A percentile compares a stretch with the other conserved stretches of the same genome.
Evolutionary conservation across 257 asterid species (phyloP).

Genomic region (Scutellaria barbata): DNA sequence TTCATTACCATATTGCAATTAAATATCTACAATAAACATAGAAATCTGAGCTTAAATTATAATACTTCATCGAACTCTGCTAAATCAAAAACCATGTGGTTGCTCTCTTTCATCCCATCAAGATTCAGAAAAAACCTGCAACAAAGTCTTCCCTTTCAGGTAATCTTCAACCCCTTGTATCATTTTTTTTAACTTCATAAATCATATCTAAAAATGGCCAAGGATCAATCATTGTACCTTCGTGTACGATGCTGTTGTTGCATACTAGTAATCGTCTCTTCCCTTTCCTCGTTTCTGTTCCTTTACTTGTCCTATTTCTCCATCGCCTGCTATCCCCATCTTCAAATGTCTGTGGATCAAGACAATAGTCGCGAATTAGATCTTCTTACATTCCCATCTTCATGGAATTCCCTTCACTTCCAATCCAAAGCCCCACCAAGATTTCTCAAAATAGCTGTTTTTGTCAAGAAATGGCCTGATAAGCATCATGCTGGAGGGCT

Average conservation of each 20-base stretch:
- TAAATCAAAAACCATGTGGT: slow-evolving; percentile 23
- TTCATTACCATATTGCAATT: background rate
- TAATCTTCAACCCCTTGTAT: background rate
- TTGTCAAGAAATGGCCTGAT: slow-evolving; percentile 80
- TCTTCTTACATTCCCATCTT: slow-evolving; percentile 50
- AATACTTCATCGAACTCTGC: slow-evolving; percentile 26
- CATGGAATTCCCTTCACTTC: slow-evolving; percentile 68
- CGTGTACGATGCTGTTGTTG: slow-evolving; percentile 48
- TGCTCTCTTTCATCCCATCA: slow-evolving; percentile 6
- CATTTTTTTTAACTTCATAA: background rate
- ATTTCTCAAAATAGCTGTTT: slow-evolving; percentile 64
- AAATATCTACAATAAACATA: background rate
- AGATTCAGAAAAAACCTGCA: background rate
- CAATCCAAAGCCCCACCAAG: slow-evolving; percentile 43
- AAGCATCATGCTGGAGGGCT: slow-evolving; percentile 67
- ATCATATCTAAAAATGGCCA: slow-evolving; percentile 38
- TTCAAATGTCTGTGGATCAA: slow-evolving; percentile 2
- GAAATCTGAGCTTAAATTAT: slow-evolving; percentile 30
- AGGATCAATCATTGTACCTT: slow-evolving; percentile 30
- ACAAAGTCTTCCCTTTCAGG: background rate
- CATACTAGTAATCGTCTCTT: slow-evolving; percentile 45
- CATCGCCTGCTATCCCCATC: slow-evolving; percentile 32
- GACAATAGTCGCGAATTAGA: slow-evolving; percentile 35
- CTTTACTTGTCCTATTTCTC: slow-evolving; percentile 49
- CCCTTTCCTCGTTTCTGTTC: slow-evolving; percentile 49